Evolutionary conservation across 2,329 filamentous ascomycete genomes (phyloP).

Genomic region (Colletotrichum tabaci): DNA sequence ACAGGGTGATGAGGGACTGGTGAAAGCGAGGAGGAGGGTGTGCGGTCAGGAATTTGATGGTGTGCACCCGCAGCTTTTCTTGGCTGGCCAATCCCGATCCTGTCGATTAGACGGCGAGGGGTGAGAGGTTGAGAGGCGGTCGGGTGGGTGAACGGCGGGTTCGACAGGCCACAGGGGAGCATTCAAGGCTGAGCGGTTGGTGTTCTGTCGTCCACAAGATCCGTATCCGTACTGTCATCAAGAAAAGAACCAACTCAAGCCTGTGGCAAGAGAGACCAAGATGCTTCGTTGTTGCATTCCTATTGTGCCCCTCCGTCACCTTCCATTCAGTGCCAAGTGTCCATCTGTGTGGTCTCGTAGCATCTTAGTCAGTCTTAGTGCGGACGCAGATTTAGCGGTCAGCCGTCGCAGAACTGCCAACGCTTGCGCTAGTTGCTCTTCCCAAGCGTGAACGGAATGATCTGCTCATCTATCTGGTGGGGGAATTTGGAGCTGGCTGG

Average conservation of each 20-base stretch:
- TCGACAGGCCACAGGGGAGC: conserved; percentile 8
- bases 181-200: conserved; percentile 6
- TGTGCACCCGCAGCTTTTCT: conserved; percentile 40
- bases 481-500: conserved; percentile 19
- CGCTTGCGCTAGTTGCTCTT: conserved; percentile 19
- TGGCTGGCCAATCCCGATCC: conserved; percentile 37
- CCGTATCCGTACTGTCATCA: too few relatives aligned
- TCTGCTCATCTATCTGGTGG: conserved; percentile 21
- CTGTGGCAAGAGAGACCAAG: conserved; percentile 4
- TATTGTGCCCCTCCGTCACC: background rate
- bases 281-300: background rate
- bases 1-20: conserved; percentile 18
- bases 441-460: background rate
- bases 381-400: conserved; percentile 11
- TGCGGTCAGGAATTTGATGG: conserved; percentile 29
- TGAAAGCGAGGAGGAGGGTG: conserved; percentile 11
- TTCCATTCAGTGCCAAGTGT: conserved; percentile 1
- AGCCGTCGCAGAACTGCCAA: conserved; percentile 22
- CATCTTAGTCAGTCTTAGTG: background rate
- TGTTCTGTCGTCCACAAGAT: conserved; percentile 9
- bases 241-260: background rate
- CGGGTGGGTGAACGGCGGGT: conserved; percentile 18
- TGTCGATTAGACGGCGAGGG: conserved; percentile 18
- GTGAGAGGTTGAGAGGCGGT: conserved; percentile 28
- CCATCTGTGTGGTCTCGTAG: background rate